These are phyloP conservation scores for Croton setiger DNA, from an alignment of 441 rosid species.

Conservation along the genomic window DNA sequence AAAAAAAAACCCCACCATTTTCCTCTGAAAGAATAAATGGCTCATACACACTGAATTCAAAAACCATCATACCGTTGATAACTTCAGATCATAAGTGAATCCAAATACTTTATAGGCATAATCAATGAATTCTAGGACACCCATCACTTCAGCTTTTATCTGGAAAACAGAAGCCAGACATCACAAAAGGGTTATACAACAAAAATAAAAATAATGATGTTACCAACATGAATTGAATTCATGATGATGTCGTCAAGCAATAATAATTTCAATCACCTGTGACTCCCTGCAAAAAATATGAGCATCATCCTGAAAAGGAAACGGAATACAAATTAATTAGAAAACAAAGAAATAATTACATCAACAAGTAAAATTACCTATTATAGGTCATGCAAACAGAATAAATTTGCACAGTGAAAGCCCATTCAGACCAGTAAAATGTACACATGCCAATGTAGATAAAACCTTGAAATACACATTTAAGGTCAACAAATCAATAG, in stretches of 20 bases:
- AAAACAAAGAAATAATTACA: background rate
- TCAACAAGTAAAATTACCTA: background rate
- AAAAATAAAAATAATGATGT: conserved; percentile 15
- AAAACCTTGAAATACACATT: background rate
- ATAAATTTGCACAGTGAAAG: background rate
- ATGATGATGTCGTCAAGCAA: background rate
- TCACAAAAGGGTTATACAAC: conserved; percentile 17
- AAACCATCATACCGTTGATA: conserved; percentile 71
- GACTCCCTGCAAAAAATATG: conserved; percentile 92
- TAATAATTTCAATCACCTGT: conserved; percentile 54
- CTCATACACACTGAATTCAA: background rate
- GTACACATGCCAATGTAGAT: background rate
- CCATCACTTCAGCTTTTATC: conserved; percentile 87
- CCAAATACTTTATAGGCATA: conserved; percentile 67
- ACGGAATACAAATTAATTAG: conserved; percentile 14
- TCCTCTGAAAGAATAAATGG: background rate
- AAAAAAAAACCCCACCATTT: background rate
- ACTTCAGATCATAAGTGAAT: conserved; percentile 90
- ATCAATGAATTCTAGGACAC: conserved; percentile 80
- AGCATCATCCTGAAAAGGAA: conserved; percentile 84
- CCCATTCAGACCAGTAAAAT: background rate
- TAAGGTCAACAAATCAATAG: background rate
- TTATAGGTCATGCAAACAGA: background rate
- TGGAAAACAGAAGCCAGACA: conserved; percentile 34
- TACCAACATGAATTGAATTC: conserved; percentile 9